A percentile compares a stretch with the other conserved stretches of the same genome.
These are phyloP conservation scores for Endocalyx cinctus DNA, from an alignment of 2,329 filamentous ascomycete species.

Conservation along the genomic window DNA sequence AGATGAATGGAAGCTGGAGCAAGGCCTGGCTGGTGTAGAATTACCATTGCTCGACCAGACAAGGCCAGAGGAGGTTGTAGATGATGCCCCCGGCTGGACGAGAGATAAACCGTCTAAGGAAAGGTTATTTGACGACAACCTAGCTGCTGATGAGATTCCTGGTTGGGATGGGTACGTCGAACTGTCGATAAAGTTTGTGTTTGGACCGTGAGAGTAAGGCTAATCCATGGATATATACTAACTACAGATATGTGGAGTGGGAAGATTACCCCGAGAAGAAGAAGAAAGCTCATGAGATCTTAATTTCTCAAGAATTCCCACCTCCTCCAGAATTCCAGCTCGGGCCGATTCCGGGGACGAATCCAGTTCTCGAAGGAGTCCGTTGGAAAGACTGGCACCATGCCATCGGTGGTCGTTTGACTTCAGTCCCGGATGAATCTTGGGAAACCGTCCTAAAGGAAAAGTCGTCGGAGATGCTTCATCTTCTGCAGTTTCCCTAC, in stretches of 20 bases:
- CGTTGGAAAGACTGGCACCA: constrained; percentile 57
- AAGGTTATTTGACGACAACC: constrained; percentile 12
- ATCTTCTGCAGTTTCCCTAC: constrained; percentile 59
- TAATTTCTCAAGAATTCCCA: constrained; percentile 48
- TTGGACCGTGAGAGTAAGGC: too few relatives aligned
- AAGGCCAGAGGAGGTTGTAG: constrained; percentile 3
- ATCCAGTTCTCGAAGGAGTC: constrained; percentile 48
- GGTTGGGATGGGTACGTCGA: constrained; percentile 18
- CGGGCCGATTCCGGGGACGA: constrained; percentile 48
- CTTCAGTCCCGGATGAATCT: constrained; percentile 49
- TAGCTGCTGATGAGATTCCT: constrained; percentile 16
- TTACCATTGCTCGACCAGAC: constrained; percentile 19
- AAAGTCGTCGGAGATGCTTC: constrained; percentile 57
- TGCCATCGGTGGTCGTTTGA: constrained; percentile 43
- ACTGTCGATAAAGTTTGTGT: too few relatives aligned
- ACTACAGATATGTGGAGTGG: constrained; percentile 61
- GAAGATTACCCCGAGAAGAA: constrained; percentile 67
- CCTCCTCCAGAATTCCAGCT: constrained; percentile 52
- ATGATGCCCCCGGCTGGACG: neutral
- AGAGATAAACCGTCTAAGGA: constrained; percentile 1
- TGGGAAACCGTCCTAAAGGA: constrained; percentile 53
- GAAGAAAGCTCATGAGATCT: constrained; percentile 49
- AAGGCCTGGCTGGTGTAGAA: constrained; percentile 16
- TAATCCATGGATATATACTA: too few relatives aligned
- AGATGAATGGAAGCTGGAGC: constrained; percentile 19